phyloP scores from a whole-genome alignment of 148 eudicot species.

The Suaeda aralocaspica region DNA sequence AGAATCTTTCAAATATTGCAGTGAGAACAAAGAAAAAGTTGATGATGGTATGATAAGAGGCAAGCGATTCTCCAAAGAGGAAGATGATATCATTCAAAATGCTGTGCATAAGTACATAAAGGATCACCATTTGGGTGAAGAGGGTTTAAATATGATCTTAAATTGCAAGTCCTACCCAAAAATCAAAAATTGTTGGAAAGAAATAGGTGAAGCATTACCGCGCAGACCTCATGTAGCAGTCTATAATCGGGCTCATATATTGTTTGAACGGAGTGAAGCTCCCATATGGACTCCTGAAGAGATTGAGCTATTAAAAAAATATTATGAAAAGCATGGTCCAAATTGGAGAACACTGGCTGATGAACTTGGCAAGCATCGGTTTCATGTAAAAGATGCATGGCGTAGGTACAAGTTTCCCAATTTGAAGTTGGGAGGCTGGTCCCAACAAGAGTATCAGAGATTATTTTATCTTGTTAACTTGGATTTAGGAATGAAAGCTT shows the following conservation, averaged over 20 bases:
- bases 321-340: conserved; percentile 29
- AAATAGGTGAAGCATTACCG: conserved; percentile 32
- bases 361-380: conserved; percentile 33
- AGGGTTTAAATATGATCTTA: conserved; percentile 37
- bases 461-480: conserved; percentile 35
- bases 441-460: conserved; percentile 37
- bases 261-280: conserved; percentile 34
- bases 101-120: conserved; percentile 36
- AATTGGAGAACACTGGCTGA: conserved; percentile 31
- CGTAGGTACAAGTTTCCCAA: conserved; percentile 20
- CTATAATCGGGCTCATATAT: conserved; percentile 31
- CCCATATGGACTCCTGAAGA: conserved; percentile 39
- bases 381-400: conserved; percentile 35
- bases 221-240: conserved; percentile 23
- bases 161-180: conserved; percentile 21
- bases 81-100: conserved; percentile 33
- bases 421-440: conserved; percentile 33
- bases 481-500: conserved; percentile 31
- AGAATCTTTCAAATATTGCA: too few species aligned
- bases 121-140: conserved; percentile 30
- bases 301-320: conserved; percentile 19
- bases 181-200: conserved; percentile 37
- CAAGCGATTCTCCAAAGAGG: conserved; percentile 38
- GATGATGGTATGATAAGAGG: conserved; percentile 30
- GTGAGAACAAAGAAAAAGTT: background rate